Base-by-base conservation (phyloP, 1,139 yeast genomes). In the Pichia sp. region DNA sequence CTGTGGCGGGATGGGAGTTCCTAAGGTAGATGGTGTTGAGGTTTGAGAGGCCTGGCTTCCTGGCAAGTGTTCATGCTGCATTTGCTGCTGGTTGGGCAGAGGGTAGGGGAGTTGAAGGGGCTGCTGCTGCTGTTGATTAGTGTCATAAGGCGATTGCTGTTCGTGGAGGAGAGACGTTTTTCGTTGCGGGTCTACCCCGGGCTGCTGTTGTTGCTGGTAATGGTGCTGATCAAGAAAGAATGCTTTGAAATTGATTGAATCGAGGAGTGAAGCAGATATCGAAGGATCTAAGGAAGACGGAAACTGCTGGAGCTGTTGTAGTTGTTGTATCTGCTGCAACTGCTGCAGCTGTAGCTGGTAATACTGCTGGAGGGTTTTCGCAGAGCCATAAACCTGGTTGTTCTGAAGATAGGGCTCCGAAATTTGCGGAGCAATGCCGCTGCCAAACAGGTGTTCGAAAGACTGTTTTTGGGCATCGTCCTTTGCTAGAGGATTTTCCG, bases 261-360 rank as follows among this genome's bases (percentile, higher is more conserved):
- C 50, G 7, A 48, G 20, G 10, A 48, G n/a, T 3, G 50, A 48
- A 6, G 45, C 36, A 27, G 50, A 16, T 20, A 38, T 40, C 2
- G 31, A 34, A 31, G 49, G 49, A 29, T 46, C 49, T 29, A 46
- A 33, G 9, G 30, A 16, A 31, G 49, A 34, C 16, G 42, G 30
- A 8, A 31, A 17, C 20, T 48, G 49, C 24, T 49, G 52, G n/a
- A 51, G 49, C 24, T 49, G 53, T 27, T 51, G 54, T 5, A 33
- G 7, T 33, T 51, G 54, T 10, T 36, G 45, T 30, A 24, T 34
- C 30, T 49, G 51, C 16, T 47, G 41, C 36, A 43, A 12, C 20
- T 50, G 53, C 24, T 44, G 49, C 2, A 29, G 16, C 27, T 40
- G 34, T 2, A 33, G 14, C 16, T 45, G 52, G 16, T 49, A 48